A percentile compares a stretch with the other conserved stretches of the same genome.
phyloP scores from a whole-genome alignment of 1,139 yeast genomes.

The Kurtzmaniella natalensis region DNA sequence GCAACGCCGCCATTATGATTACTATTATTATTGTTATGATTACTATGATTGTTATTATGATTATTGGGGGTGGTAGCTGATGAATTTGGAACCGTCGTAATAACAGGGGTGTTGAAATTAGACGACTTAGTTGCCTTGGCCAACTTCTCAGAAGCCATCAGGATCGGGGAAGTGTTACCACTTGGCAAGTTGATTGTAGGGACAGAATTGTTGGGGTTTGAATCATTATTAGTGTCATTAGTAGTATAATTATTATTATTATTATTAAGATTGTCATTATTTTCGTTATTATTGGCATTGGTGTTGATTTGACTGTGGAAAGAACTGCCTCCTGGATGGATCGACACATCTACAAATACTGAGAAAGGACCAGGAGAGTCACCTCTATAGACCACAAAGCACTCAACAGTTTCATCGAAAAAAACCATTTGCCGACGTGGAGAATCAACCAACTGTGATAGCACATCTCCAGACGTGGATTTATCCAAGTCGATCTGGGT shows the following conservation, averaged over 20 bases:
- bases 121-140: no score
- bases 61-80: no score
- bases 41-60: no score
- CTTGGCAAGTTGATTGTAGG: background rate
- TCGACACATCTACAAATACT: constrained; percentile 23
- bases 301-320: constrained; percentile 6
- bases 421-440: constrained; percentile 18
- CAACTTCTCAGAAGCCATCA: no score
- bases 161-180: background rate
- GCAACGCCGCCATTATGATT: no score
- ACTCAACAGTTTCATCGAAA: constrained; percentile 38
- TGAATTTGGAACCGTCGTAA: no score
- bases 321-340: constrained; percentile 27
- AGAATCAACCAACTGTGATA: background rate
- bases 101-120: no score
- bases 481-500: background rate
- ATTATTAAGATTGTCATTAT: constrained; percentile 7
- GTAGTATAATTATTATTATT: background rate
- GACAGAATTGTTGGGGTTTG: background rate
- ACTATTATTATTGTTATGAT: no score
- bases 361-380: constrained; percentile 10
- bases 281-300: constrained; percentile 3
- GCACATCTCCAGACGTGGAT: background rate
- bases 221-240: constrained; percentile 8
- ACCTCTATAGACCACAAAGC: constrained; percentile 24